A percentile compares a stretch with the other conserved stretches of the same genome.
These are phyloP conservation scores for Leptoxyphium fumago DNA, from an alignment of 2,329 filamentous ascomycete species.

Conservation along the genomic window DNA sequence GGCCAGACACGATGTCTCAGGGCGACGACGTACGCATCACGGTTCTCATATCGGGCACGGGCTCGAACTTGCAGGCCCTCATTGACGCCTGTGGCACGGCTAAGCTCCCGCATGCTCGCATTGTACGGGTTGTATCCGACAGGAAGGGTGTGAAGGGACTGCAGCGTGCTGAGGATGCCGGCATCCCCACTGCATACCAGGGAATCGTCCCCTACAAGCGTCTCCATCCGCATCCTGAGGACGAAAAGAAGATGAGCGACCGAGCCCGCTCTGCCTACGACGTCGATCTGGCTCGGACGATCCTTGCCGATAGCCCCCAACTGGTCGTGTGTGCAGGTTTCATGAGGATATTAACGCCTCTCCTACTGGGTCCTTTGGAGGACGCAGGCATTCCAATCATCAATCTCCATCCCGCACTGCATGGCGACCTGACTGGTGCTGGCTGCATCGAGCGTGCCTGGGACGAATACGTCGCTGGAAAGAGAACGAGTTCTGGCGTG, in stretches of 20 bases:
- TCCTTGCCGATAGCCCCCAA: constrained; percentile 52
- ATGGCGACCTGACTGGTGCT: constrained; percentile 58
- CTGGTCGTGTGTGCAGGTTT: constrained; percentile 72
- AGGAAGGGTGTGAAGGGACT: constrained; percentile 50
- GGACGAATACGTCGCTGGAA: constrained; percentile 54
- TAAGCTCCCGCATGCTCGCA: constrained; percentile 35
- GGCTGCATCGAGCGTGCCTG: constrained; percentile 64
- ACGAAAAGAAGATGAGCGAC: constrained; percentile 24
- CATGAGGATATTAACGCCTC: constrained; percentile 66
- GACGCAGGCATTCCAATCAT: constrained; percentile 52
- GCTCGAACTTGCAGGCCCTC: constrained; percentile 67
- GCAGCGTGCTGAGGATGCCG: constrained; percentile 41
- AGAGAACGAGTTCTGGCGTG: constrained; percentile 56
- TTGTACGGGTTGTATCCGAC: constrained; percentile 52
- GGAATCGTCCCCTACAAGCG: constrained; percentile 68
- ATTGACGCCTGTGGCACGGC: constrained; percentile 42
- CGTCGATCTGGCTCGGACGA: constrained; percentile 52
- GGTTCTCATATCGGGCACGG: constrained; percentile 50
- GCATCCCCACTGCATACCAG: constrained; percentile 65
- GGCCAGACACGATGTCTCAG: not conserved
- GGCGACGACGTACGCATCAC: constrained; percentile 12
- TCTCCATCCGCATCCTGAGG: constrained; percentile 39
- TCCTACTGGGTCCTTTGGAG: constrained; percentile 56
- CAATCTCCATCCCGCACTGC: constrained; percentile 66
- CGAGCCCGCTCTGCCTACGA: constrained; percentile 55